Evolutionary conservation across 805 yeast genomes (phyloP).

Genomic region (Candida tibetensis): DNA sequence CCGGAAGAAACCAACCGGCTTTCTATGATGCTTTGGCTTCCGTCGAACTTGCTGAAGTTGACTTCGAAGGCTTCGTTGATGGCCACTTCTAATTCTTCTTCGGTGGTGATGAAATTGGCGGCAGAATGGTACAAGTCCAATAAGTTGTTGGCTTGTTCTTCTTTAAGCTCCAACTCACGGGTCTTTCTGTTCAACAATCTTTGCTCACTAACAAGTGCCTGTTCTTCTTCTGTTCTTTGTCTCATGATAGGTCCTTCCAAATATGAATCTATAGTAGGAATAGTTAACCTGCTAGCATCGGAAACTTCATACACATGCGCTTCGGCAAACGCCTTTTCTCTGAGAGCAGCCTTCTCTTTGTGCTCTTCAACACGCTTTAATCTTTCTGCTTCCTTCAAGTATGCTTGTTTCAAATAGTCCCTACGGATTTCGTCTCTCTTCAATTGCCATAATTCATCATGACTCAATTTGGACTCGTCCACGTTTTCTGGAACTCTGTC

Average conservation of each 20-base stretch:
- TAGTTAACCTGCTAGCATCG: slow-evolving; percentile 60
- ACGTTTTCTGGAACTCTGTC: slow-evolving; percentile 32
- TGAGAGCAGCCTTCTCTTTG: slow-evolving; percentile 28
- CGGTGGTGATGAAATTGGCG: slow-evolving; percentile 67
- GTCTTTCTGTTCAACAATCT: slow-evolving; percentile 65
- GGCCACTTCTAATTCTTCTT: slow-evolving; percentile 56
- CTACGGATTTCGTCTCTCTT: slow-evolving; percentile 68
- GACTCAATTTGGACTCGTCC: slow-evolving; percentile 28
- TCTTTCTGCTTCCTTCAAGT: slow-evolving; percentile 50
- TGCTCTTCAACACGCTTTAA: slow-evolving; percentile 37
- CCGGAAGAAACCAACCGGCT: slow-evolving; percentile 33
- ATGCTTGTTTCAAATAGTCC: slow-evolving; percentile 63
- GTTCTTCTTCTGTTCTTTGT: slow-evolving; percentile 70
- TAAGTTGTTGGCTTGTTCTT: slow-evolving; percentile 52
- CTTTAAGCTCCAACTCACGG: slow-evolving; percentile 50
- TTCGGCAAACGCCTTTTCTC: slow-evolving; percentile 19
- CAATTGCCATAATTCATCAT: slow-evolving; percentile 44
- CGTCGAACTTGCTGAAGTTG: slow-evolving; percentile 33
- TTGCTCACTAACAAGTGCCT: slow-evolving; percentile 52
- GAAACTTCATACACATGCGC: slow-evolving; percentile 40
- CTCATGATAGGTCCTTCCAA: slow-evolving; percentile 69
- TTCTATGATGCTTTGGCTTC: slow-evolving; percentile 31
- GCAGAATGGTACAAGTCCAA: slow-evolving; percentile 73
- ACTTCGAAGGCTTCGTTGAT: slow-evolving; percentile 57
- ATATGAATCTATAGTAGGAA: slow-evolving; percentile 74